Evolutionary conservation across 2,329 filamentous ascomycete species (phyloP).

Genomic region (Colletotrichum sp.): DNA sequence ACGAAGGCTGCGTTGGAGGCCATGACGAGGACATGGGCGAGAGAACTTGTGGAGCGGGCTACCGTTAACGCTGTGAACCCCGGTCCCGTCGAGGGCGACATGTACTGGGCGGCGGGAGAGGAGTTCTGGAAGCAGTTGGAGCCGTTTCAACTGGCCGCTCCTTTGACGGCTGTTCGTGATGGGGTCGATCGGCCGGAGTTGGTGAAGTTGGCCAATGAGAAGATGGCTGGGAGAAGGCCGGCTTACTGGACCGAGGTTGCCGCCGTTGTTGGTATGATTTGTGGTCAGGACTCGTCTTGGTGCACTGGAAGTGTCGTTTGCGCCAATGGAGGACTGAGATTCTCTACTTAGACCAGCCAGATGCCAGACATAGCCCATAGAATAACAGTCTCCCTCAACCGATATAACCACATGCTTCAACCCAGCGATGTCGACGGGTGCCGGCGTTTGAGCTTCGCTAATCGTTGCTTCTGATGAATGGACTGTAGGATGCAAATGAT

Average conservation of each 20-base stretch:
- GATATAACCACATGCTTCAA: neutral
- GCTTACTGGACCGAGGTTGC: constrained; percentile 75
- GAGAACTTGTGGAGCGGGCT: constrained; percentile 56
- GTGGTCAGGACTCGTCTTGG: constrained; percentile 74
- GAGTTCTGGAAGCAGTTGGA: neutral
- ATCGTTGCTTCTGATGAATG: neutral
- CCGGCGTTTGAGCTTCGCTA: neutral
- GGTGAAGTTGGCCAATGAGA: constrained; percentile 13
- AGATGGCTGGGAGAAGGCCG: constrained; percentile 56
- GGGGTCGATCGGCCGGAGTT: constrained; percentile 20
- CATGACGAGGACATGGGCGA: constrained; percentile 64
- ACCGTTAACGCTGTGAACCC: constrained; percentile 64
- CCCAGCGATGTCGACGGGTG: neutral
- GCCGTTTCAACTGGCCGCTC: neutral
- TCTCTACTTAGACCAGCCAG: neutral
- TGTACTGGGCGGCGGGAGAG: constrained; percentile 41
- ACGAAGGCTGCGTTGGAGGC: constrained; percentile 63
- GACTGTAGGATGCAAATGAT: neutral
- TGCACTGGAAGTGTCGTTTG: constrained; percentile 80
- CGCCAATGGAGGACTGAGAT: constrained; percentile 77
- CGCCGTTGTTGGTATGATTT: constrained; percentile 78
- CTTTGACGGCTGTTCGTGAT: neutral
- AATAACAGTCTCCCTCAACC: neutral
- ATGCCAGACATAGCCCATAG: neutral
- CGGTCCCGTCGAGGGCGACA: constrained; percentile 56